Base-by-base conservation (phyloP, 306 rosid species). In the Quercus rubra region DNA sequence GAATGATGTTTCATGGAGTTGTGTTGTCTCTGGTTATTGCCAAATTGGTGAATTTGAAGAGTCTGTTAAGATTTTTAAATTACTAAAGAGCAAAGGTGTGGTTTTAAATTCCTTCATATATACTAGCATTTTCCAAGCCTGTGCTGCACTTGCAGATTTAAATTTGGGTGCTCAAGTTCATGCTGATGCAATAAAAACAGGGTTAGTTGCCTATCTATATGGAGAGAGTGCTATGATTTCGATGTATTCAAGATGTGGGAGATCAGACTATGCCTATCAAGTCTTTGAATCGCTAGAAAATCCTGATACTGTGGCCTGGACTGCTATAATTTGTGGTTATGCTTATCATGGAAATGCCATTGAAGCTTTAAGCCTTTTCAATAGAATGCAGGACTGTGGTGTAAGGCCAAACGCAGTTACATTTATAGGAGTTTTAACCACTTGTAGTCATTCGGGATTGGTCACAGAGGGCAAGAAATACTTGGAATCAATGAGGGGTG, bases 241-340 rank as follows among this genome's bases (percentile, higher is more conserved):
- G 1, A 90, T 90, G 94, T 90, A 90, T 82, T 77, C 94, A 73
- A 90, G 85, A 82, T 90, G 92, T 52, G 94, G 90, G 76, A 81
- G 78, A 86, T 31, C 86, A 72, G 89, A 88, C 71, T 75, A 77
- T 83, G 94, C 94, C 35, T 70, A 73, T 74, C 78, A 61, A 81
- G 86, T 86, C 77, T 90, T 88, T 81, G 77, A 79, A 35, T 80
- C 88, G 2, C 71, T 88, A 83, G 88, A 73, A 30, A 79, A 85
- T 77, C 92, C 92, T 46, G 94, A 90, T 61, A 68, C 83, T 63
- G 81, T 87, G 62, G 92, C 94, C 3, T 86, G 92, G 94, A 88
- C 90, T 77, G 88, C 94, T 56, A 63, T 88, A 73, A 85, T 90
- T 71, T 84, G 84, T 75, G 92, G 87, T 35, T 78, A 86, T 75